Evolutionary conservation across 108 stramenopile species (phyloP).

Genomic region (Nannochloropsis gaditana): DNA sequence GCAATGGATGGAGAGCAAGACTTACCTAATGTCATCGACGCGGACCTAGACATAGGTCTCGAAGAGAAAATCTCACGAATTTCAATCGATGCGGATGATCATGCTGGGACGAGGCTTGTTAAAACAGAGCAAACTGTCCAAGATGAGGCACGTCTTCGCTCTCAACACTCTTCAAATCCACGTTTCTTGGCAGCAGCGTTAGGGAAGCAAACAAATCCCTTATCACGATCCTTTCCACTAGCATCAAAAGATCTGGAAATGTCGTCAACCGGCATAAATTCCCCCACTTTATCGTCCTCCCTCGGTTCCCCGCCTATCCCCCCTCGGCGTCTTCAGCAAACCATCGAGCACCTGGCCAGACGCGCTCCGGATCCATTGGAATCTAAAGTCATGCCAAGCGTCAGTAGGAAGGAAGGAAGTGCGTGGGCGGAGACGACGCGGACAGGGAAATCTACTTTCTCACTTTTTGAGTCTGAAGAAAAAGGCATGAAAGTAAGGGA

Average conservation of each 20-base stretch:
- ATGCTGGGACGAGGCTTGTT: too few species aligned
- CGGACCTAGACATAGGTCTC: too few species aligned
- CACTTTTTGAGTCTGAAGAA: too few species aligned
- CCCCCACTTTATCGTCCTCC: neutral
- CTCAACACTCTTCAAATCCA: neutral
- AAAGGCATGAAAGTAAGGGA: too few species aligned
- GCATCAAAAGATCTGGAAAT: neutral
- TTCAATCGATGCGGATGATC: too few species aligned
- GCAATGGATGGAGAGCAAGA: too few species aligned
- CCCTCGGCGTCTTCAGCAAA: neutral
- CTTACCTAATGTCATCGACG: too few species aligned
- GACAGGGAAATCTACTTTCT: neutral
- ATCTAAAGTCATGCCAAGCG: neutral
- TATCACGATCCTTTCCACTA: neutral
- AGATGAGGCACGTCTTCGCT: too few species aligned
- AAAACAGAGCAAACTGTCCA: too few species aligned
- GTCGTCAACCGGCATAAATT: neutral
- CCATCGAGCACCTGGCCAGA: conserved; percentile 5
- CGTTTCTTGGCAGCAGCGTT: neutral
- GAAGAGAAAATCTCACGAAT: too few species aligned
- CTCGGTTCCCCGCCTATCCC: neutral
- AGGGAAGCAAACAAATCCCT: neutral
- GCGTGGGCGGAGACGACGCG: neutral
- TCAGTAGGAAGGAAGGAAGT: neutral
- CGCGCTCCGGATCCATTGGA: neutral